phyloP scores from a whole-genome alignment of 2,329 filamentous ascomycete genomes.

The Phialocephala subalpina region DNA sequence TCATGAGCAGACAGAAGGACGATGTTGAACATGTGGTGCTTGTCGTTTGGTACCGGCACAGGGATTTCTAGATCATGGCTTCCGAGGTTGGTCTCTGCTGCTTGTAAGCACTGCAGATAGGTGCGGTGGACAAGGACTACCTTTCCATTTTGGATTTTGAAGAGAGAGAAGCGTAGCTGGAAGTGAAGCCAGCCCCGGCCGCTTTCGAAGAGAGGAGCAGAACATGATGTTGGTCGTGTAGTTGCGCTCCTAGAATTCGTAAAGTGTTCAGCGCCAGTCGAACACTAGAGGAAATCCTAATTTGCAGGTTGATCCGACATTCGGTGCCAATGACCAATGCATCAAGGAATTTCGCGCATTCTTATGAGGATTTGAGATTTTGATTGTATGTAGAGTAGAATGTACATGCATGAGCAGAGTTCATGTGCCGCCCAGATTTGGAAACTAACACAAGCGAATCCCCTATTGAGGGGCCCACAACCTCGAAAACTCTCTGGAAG shows the following conservation, averaged over 20 bases:
- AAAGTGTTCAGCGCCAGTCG: neutral
- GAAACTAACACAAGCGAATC: slow-evolving; percentile 26
- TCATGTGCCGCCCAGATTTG: slow-evolving; percentile 6
- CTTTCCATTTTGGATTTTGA: slow-evolving; percentile 42
- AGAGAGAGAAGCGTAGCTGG: slow-evolving; percentile 37
- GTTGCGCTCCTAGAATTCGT: neutral
- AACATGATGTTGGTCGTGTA: slow-evolving; percentile 36
- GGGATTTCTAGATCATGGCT: slow-evolving; percentile 43
- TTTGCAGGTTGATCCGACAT: neutral
- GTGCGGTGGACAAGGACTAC: slow-evolving; percentile 26
- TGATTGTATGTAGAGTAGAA: slow-evolving; percentile 28
- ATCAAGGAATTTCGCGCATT: neutral
- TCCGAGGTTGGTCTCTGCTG: slow-evolving; percentile 36
- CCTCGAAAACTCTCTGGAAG: neutral
- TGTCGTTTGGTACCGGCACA: slow-evolving; percentile 24
- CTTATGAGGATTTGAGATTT: neutral
- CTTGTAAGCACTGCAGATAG: slow-evolving; percentile 17
- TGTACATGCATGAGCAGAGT: slow-evolving; percentile 32
- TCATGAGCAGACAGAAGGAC: slow-evolving; percentile 42
- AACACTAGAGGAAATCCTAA: neutral
- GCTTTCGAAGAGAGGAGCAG: slow-evolving; percentile 42
- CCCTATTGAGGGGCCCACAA: neutral
- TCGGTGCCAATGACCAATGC: neutral
- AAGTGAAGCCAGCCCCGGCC: slow-evolving; percentile 40
- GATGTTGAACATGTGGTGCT: slow-evolving; percentile 33